Evolutionary conservation across 1,139 yeast species (phyloP).

Genomic region (Hansenula lynferdii): DNA sequence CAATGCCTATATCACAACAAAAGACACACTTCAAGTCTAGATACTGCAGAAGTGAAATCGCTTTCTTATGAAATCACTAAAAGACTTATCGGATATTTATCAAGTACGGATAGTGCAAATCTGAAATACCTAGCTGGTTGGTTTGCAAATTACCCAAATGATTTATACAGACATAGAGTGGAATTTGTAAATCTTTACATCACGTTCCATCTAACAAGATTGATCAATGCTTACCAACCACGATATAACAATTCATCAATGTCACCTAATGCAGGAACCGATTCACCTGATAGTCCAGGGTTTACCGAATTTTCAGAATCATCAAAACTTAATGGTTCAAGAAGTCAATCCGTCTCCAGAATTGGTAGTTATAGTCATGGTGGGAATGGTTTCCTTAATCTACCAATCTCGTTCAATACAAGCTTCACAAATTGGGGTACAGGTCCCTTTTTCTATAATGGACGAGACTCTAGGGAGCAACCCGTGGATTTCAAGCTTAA

Average conservation of each 20-base stretch:
- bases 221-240: conserved; percentile 27
- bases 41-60: conserved; percentile 47
- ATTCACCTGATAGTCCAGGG: conserved; percentile 6
- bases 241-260: no score
- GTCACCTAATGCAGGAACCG: background rate
- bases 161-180: conserved; percentile 41
- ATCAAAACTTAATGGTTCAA: conserved; percentile 19
- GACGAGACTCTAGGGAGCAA: conserved; percentile 4
- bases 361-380: no score
- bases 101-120: conserved; percentile 40
- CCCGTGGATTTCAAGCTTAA: conserved; percentile 40
- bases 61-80: conserved; percentile 62
- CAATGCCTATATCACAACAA: conserved; percentile 36
- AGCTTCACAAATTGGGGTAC: conserved; percentile 15
- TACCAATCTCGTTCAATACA: conserved; percentile 14
- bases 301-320: conserved; percentile 10
- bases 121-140: conserved; percentile 51
- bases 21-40: conserved; percentile 22
- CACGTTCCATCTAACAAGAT: conserved; percentile 51
- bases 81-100: conserved; percentile 59
- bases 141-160: conserved; percentile 42
- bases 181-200: conserved; percentile 59
- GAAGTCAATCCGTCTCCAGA: no score
- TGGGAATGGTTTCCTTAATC: conserved; percentile 5
- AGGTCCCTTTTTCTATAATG: conserved; percentile 2